Evolutionary conservation across 2,329 filamentous ascomycete species (phyloP).

Genomic region (Ceratocystis harringtonii): DNA sequence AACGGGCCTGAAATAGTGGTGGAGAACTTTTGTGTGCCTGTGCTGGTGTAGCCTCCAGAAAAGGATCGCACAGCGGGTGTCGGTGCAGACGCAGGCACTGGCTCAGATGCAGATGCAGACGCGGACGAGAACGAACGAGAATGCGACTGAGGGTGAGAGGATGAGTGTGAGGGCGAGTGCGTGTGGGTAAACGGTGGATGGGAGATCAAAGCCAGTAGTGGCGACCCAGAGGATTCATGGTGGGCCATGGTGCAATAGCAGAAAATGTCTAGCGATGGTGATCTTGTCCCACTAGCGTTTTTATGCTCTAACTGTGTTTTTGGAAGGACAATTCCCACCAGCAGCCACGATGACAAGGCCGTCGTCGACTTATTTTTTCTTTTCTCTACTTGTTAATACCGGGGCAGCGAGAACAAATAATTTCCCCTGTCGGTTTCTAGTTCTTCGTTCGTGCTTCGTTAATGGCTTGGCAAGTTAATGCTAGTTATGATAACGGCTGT

Average conservation of each 20-base stretch:
- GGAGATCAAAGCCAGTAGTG: slow-evolving; percentile 20
- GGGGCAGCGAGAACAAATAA: neutral
- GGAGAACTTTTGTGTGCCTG: neutral
- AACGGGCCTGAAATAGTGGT: slow-evolving; percentile 1
- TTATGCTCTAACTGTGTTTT: neutral
- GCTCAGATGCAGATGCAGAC: neutral
- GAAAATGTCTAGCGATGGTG: neutral
- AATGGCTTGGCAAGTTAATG: neutral
- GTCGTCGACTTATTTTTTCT: neutral
- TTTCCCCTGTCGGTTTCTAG: too few species aligned
- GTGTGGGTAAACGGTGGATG: slow-evolving; percentile 29
- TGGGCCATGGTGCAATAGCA: neutral
- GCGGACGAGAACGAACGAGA: neutral
- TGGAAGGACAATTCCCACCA: too few species aligned
- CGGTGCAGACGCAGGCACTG: neutral
- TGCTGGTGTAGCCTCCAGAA: slow-evolving; percentile 1
- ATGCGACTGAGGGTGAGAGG: neutral
- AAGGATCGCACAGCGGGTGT: neutral
- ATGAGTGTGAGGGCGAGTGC: slow-evolving; percentile 2
- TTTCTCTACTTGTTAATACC: neutral
- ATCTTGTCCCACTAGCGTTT: neutral
- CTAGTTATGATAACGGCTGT: neutral
- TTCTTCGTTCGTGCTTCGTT: neutral
- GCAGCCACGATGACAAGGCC: neutral
- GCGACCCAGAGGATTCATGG: slow-evolving; percentile 11